These are phyloP conservation scores for Hibiscus syriacus DNA, from an alignment of 345 rosid species.

Conservation along the genomic window DNA sequence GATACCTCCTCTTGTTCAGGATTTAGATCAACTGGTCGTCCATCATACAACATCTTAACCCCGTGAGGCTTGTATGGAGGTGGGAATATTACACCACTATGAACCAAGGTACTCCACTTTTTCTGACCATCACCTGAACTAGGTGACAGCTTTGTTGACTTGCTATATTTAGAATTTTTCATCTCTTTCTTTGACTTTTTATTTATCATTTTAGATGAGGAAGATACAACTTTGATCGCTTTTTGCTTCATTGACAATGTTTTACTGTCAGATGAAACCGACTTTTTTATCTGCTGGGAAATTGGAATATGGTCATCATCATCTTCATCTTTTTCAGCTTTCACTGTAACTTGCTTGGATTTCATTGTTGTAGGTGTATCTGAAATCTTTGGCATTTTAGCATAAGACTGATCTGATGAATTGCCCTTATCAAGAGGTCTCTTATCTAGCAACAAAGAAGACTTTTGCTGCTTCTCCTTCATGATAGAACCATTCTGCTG, in stretches of 20 bases:
- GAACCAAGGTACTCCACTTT: slow-evolving; percentile 94
- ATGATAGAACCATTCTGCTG: slow-evolving; percentile 54
- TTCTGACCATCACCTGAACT: slow-evolving; percentile 90
- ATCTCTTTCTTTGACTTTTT: slow-evolving; percentile 48
- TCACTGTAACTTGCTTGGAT: slow-evolving; percentile 44
- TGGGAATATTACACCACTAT: slow-evolving; percentile 92
- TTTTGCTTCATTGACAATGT: slow-evolving; percentile 45
- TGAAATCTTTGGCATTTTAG: slow-evolving; percentile 61
- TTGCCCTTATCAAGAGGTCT: slow-evolving; percentile 59
- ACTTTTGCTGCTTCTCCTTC: slow-evolving; percentile 38
- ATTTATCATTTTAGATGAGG: slow-evolving; percentile 39
- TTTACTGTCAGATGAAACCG: slow-evolving; percentile 37
- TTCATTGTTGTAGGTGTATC: slow-evolving; percentile 33
- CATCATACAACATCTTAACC: slow-evolving; percentile 74
- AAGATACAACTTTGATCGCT: slow-evolving; percentile 38
- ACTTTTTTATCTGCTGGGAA: slow-evolving; percentile 60
- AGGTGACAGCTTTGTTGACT: slow-evolving; percentile 63
- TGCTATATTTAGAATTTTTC: slow-evolving; percentile 52
- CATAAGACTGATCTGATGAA: slow-evolving; percentile 36
- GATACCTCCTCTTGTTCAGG: slow-evolving; percentile 87
- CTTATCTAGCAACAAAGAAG: slow-evolving; percentile 38
- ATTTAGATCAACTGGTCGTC: slow-evolving; percentile 71
- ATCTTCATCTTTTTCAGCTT: slow-evolving; percentile 37
- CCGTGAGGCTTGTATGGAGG: slow-evolving; percentile 86
- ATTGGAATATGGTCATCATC: slow-evolving; percentile 76